A percentile compares a stretch with the other conserved stretches of the same genome.
Evolutionary conservation across 1,284 basidiomycete species (phyloP).

Genomic region (Pseudozyma hubeiensis): DNA sequence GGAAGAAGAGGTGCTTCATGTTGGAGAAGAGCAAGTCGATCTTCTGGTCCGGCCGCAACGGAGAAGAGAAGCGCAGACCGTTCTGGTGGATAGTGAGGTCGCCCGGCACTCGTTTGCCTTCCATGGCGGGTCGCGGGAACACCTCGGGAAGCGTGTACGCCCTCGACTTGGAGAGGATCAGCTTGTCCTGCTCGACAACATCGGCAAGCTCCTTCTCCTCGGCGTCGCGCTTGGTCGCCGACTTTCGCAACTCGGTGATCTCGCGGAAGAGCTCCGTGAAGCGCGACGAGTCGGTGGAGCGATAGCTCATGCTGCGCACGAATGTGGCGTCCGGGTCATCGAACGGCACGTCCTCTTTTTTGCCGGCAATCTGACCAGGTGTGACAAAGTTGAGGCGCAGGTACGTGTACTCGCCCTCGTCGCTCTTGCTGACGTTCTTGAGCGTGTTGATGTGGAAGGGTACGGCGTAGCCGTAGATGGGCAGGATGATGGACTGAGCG

Average conservation of each 20-base stretch:
- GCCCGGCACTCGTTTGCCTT: conserved; percentile 88
- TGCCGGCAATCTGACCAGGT: conserved; percentile 94
- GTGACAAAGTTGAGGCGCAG: conserved; percentile 98
- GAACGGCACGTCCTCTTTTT: conserved; percentile 99
- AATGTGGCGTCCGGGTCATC: conserved; percentile 98
- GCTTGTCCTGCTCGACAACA: conserved; percentile 91
- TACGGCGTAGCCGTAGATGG: conserved; percentile 93
- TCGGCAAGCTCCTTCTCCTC: conserved; percentile 99
- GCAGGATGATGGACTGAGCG: conserved; percentile 87
- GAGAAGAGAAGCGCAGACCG: conserved; percentile 91
- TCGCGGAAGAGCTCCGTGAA: conserved; percentile 89
- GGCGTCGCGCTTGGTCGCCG: conserved; percentile 94
- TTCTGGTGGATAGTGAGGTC: conserved; percentile 98
- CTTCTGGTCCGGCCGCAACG: conserved; percentile 69
- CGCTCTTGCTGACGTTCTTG: conserved; percentile 97
- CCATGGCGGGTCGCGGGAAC: conserved; percentile 90
- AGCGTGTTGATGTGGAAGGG: conserved; percentile 99
- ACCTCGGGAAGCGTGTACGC: conserved; percentile 80
- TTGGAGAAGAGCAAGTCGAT: conserved; percentile 86
- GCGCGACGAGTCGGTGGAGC: conserved; percentile 87
- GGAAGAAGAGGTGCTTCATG: conserved; percentile 98
- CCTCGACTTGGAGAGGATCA: conserved; percentile 80
- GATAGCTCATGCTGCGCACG: conserved; percentile 92
- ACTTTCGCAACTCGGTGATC: conserved; percentile 95
- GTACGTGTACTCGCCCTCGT: conserved; percentile 94